phyloP scores from a whole-genome alignment of 495 filamentous ascomycete species.

The Xylaria longipes region DNA sequence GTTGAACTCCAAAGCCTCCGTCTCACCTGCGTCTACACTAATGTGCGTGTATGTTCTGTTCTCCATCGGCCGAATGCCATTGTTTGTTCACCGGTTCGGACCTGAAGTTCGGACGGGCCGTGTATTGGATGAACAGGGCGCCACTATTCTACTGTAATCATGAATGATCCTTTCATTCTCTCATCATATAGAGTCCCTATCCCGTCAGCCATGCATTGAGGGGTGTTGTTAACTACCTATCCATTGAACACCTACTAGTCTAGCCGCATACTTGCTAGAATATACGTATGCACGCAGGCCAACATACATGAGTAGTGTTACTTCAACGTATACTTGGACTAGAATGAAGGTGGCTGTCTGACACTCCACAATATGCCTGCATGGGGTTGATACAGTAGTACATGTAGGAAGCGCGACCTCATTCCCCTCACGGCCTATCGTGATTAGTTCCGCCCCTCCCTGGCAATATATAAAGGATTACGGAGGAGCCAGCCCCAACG shows the following conservation, averaged over 20 bases:
- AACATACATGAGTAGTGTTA: constrained; percentile 1
- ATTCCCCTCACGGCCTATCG: constrained; percentile 13
- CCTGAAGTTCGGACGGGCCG: neutral
- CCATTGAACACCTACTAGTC: neutral
- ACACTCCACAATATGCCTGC: neutral
- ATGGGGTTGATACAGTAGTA: constrained; percentile 9
- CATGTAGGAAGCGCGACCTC: constrained; percentile 10
- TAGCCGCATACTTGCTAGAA: neutral
- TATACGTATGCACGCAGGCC: neutral
- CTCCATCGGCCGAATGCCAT: constrained; percentile 9
- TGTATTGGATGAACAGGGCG: constrained; percentile 7
- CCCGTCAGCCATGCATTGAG: constrained; percentile 9
- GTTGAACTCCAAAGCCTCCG: neutral
- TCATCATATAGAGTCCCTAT: neutral
- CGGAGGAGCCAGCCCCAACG: constrained; percentile 2
- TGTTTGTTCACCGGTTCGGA: constrained; percentile 2
- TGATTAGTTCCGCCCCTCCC: constrained; percentile 14
- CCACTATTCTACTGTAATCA: constrained; percentile 1
- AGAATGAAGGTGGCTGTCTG: neutral
- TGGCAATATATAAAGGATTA: neutral
- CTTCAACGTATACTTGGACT: neutral
- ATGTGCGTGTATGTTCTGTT: constrained; percentile 2
- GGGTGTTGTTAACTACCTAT: neutral
- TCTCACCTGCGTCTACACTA: constrained; percentile 14
- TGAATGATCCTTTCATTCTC: constrained; percentile 11